Conservation (phyloP, 805 yeast species). For the Kockiozyma suomiensis region DNA sequence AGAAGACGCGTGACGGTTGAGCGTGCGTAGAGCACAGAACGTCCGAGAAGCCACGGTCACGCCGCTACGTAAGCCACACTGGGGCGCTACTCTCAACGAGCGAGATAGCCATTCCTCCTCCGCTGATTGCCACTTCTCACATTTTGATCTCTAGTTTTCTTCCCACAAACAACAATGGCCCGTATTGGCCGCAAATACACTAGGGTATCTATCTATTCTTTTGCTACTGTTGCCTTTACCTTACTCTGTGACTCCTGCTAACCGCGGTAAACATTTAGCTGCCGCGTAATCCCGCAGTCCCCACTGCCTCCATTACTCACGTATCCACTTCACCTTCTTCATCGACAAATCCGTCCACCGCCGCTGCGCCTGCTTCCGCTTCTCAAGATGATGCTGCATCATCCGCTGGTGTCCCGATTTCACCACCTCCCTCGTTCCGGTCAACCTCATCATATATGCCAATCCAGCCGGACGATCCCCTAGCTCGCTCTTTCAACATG, state of each 20-base stretch:
- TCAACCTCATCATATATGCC: conserved; percentile 32
- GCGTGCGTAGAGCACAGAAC: conserved; percentile 4
- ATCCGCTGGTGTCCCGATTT: conserved; percentile 22
- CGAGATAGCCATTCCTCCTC: background rate
- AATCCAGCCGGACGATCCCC: conserved; percentile 34
- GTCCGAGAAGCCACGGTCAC: conserved; percentile 2
- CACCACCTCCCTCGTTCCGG: conserved; percentile 35
- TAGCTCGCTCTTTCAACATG: conserved; percentile 32
- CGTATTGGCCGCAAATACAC: conserved; percentile 31
- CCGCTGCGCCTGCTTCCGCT: background rate
- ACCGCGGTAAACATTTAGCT: conserved; percentile 8
- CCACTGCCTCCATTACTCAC: conserved; percentile 7
- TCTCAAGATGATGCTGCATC: conserved; percentile 9
- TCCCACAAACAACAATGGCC: conserved; percentile 17
- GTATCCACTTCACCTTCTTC: conserved; percentile 17
- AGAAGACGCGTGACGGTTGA: background rate
- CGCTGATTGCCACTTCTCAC: background rate
- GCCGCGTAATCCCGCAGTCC: conserved; percentile 27
- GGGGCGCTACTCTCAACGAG: background rate
- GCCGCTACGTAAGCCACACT: background rate
- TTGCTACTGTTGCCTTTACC: background rate
- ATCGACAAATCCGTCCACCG: conserved; percentile 10
- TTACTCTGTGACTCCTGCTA: background rate
- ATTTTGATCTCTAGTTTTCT: background rate
- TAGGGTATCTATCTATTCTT: conserved; percentile 16